These are phyloP conservation scores for Aphanomyces invadans DNA, from an alignment of 352 stramenopile genomes.

Conservation along the genomic window DNA sequence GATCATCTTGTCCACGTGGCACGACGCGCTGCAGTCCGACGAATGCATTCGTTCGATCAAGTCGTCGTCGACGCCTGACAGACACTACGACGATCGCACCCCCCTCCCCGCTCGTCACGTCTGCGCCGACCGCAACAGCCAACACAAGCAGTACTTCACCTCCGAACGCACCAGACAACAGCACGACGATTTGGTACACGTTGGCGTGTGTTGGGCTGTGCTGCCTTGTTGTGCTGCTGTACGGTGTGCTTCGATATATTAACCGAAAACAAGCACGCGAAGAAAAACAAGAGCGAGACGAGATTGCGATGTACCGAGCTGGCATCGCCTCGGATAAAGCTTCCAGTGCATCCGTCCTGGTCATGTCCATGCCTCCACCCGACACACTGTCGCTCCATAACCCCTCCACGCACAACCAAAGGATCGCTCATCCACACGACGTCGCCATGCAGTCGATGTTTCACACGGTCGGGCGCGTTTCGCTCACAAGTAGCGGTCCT, in stretches of 20 bases:
- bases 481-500: too few species aligned
- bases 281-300: background rate
- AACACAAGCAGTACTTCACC: too few species aligned
- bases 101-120: background rate
- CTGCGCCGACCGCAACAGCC: background rate
- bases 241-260: constrained; percentile 16
- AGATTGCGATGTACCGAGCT: background rate
- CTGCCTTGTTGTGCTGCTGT: constrained; percentile 17
- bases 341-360: background rate
- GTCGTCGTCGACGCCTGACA: background rate
- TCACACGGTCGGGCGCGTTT: constrained; percentile 18
- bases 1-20: background rate
- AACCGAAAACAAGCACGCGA: background rate
- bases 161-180: too few species aligned
- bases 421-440: background rate
- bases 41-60: background rate
- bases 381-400: background rate
- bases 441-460: constrained; percentile 15
- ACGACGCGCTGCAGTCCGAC: background rate
- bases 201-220: constrained; percentile 12
- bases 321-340: background rate
- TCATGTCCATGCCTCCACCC: background rate
- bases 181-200: constrained; percentile 6
- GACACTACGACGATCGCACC: background rate
- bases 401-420: background rate